Conservation (phyloP, 371 early-diverging fungal species). For the Cokeromyces recurvatus region DNA sequence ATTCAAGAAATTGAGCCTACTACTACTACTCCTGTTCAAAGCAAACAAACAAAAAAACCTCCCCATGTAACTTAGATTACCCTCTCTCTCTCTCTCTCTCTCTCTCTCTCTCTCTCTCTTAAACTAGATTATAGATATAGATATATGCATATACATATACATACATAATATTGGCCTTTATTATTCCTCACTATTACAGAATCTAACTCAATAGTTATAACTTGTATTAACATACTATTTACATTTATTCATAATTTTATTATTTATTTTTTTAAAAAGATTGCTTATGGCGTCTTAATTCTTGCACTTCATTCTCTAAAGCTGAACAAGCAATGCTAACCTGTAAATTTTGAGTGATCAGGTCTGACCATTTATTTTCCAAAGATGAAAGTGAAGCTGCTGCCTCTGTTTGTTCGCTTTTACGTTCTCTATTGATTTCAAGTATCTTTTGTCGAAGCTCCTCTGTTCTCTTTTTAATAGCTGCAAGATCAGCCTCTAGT, state of each 20-base stretch:
- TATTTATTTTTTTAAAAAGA: conserved; percentile 1
- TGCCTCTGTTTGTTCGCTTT: conserved; percentile 63
- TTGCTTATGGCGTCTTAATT: conserved; percentile 40
- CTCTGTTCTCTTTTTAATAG: conserved; percentile 47
- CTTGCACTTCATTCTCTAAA: conserved; percentile 47
- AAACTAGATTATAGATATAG: too few relatives aligned
- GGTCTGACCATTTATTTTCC: conserved; percentile 59
- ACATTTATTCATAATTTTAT: not conserved
- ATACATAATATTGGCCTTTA: too few relatives aligned
- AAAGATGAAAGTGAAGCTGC: conserved; percentile 49
- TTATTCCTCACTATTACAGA: too few relatives aligned
- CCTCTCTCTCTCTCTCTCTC: too few relatives aligned
- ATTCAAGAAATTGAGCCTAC: too few relatives aligned
- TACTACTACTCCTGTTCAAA: too few relatives aligned
- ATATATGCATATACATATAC: too few relatives aligned
- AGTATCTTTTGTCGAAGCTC: conserved; percentile 40
- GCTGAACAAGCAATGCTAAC: conserved; percentile 57
- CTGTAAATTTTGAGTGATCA: conserved; percentile 57
- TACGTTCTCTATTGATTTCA: conserved; percentile 66
- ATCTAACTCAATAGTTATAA: too few relatives aligned
- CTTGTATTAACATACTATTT: not conserved
- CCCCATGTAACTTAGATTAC: too few relatives aligned
- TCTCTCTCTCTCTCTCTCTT: too few relatives aligned
- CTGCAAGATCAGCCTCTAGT: conserved; percentile 52
- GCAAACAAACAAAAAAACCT: too few relatives aligned